Evolutionary conservation across 1,284 basidiomycete species (phyloP).

Genomic region (Entoloma clypeatum): DNA sequence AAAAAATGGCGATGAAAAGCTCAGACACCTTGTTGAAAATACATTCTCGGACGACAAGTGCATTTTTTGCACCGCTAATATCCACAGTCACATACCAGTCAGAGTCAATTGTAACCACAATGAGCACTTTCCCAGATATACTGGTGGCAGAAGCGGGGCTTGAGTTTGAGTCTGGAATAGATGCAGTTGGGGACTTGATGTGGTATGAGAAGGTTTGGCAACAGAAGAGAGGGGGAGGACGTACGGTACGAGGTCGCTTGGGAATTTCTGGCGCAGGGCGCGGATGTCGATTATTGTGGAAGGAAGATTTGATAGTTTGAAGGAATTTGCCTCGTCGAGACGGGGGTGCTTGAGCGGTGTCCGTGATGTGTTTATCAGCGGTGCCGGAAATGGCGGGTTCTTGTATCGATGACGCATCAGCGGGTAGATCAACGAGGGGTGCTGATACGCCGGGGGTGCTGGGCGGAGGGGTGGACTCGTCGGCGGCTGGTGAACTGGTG

Average conservation of each 20-base stretch:
- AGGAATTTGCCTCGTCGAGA: conserved; percentile 29
- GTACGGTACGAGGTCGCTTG: conserved; percentile 37
- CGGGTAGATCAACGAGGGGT: conserved; percentile 39
- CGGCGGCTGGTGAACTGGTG: conserved; percentile 54
- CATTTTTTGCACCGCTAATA: conserved; percentile 65
- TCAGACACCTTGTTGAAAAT: conserved; percentile 76
- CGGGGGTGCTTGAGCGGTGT: conserved; percentile 20
- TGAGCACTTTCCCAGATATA: conserved; percentile 46
- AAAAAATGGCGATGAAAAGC: conserved; percentile 10
- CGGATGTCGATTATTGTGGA: conserved; percentile 20
- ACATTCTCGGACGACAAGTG: conserved; percentile 77
- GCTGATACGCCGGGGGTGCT: conserved; percentile 54
- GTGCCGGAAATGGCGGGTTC: conserved; percentile 25
- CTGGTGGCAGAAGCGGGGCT: conserved; percentile 25
- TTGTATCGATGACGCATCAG: conserved; percentile 35
- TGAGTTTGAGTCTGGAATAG: conserved; percentile 31
- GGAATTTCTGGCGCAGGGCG: conserved; percentile 17
- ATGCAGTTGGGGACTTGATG: conserved; percentile 45
- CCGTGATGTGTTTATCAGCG: conserved; percentile 26
- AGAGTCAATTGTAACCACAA: conserved; percentile 80
- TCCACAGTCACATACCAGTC: conserved; percentile 79
- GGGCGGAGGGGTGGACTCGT: conserved; percentile 54
- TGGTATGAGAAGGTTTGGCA: conserved; percentile 17
- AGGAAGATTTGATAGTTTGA: conserved; percentile 26
- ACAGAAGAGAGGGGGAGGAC: conserved; percentile 19